Percentiles rank a stretch among this genome's conserved stretches.
phyloP scores from a whole-genome alignment of 495 filamentous ascomycete species.

The Aspergillus mulundensis region DNA sequence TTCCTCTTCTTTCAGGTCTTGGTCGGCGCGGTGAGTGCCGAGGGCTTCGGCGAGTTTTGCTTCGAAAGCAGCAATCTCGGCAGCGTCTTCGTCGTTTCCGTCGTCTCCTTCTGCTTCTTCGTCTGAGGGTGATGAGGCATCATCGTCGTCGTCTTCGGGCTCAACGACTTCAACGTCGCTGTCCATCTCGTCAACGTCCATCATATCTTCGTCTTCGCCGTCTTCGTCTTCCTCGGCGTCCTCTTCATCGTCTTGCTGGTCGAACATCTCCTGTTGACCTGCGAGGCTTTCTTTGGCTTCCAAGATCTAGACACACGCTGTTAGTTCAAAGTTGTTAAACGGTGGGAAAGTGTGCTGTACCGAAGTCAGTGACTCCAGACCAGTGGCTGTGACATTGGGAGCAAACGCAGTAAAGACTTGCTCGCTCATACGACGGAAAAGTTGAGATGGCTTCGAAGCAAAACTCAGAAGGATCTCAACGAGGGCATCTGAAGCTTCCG shows the following conservation, averaged over 20 bases:
- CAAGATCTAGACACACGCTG: slow-evolving; percentile 48
- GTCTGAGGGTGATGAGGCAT: slow-evolving; percentile 29
- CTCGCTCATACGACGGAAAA: slow-evolving; percentile 81
- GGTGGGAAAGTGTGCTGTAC: slow-evolving; percentile 21
- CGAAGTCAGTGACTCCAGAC: slow-evolving; percentile 65
- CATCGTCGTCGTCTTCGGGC: slow-evolving; percentile 25
- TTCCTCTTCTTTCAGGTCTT: slow-evolving; percentile 47
- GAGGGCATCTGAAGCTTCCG: slow-evolving; percentile 67
- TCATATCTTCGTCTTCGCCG: slow-evolving; percentile 32
- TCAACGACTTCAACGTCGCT: slow-evolving; percentile 42
- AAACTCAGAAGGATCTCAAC: slow-evolving; percentile 86
- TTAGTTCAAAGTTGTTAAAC: not conserved
- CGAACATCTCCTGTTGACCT: slow-evolving; percentile 84
- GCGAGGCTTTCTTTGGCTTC: slow-evolving; percentile 73
- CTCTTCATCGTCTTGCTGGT: slow-evolving; percentile 62
- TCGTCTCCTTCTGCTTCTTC: slow-evolving; percentile 36
- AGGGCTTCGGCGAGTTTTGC: slow-evolving; percentile 74
- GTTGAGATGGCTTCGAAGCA: slow-evolving; percentile 75
- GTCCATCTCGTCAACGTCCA: slow-evolving; percentile 33
- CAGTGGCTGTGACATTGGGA: slow-evolving; percentile 61
- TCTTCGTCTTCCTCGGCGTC: slow-evolving; percentile 26
- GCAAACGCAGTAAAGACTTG: slow-evolving; percentile 83
- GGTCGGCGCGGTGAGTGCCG: slow-evolving; percentile 55
- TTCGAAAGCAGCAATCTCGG: slow-evolving; percentile 63
- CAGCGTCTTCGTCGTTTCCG: slow-evolving; percentile 42